Conservation (phyloP, 1,284 basidiomycete genomes). For the Termitomyces sp. region DNA sequence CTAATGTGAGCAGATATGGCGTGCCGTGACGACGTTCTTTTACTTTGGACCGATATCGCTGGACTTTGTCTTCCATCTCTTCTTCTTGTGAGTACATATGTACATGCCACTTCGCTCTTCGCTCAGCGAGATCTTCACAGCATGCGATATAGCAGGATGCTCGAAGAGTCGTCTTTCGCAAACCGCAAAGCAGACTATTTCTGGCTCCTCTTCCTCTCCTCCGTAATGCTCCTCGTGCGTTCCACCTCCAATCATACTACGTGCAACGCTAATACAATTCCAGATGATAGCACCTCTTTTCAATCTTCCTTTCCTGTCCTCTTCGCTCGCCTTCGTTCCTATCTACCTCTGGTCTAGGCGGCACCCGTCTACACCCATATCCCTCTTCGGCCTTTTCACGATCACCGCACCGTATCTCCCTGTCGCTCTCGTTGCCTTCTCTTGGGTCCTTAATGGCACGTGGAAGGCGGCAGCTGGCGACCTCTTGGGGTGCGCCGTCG, state of each 20-base stretch:
- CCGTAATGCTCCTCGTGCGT: slow-evolving; percentile 77
- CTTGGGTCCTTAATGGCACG: slow-evolving; percentile 86
- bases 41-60: slow-evolving; percentile 93
- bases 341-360: slow-evolving; percentile 96
- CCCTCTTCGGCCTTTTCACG: slow-evolving; percentile 89
- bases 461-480: slow-evolving; percentile 84
- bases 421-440: slow-evolving; percentile 82
- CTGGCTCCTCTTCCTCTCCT: slow-evolving; percentile 83
- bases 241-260: not conserved
- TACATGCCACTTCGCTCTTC: not conserved
- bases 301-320: slow-evolving; percentile 87
- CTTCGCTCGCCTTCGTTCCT: slow-evolving; percentile 85
- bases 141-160: slow-evolving; percentile 93
- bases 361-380: slow-evolving; percentile 92
- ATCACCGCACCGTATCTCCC: slow-evolving; percentile 96
- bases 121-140: slow-evolving; percentile 24
- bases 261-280: not conserved
- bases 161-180: slow-evolving; percentile 94
- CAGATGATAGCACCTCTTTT: slow-evolving; percentile 81
- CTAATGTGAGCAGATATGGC: slow-evolving; percentile 64
- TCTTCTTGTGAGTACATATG: slow-evolving; percentile 79
- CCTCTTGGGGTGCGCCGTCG: slow-evolving; percentile 84
- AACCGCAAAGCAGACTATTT: slow-evolving; percentile 90
- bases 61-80: slow-evolving; percentile 96
- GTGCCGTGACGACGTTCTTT: slow-evolving; percentile 87